These are phyloP conservation scores for Colletotrichum nymphaeae DNA, from an alignment of 2,329 filamentous ascomycete genomes.

Conservation along the genomic window DNA sequence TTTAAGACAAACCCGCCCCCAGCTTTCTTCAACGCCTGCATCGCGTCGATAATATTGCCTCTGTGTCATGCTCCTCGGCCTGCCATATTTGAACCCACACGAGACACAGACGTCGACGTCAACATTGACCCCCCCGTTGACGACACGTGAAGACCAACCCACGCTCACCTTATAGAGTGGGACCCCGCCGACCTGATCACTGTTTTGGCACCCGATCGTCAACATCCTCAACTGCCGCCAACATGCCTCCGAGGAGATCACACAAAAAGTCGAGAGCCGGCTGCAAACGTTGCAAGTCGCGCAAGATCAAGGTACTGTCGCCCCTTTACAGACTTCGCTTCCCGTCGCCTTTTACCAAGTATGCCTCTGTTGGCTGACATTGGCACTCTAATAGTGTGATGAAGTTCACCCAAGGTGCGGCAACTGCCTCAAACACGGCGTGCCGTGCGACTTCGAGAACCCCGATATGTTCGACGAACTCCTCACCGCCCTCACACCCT, in stretches of 20 bases:
- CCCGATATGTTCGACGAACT: slow-evolving; percentile 59
- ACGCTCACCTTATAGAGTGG: slow-evolving; percentile 28
- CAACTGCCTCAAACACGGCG: slow-evolving; percentile 76
- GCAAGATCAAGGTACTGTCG: slow-evolving; percentile 73
- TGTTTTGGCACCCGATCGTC: not conserved
- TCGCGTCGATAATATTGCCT: slow-evolving; percentile 1
- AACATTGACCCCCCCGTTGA: slow-evolving; percentile 8
- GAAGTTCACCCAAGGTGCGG: slow-evolving; percentile 74
- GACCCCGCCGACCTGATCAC: not conserved
- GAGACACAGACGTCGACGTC: slow-evolving; percentile 18
- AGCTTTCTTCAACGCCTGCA: not conserved
- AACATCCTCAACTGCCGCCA: slow-evolving; percentile 15
- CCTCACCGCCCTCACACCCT: slow-evolving; percentile 42
- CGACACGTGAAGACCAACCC: slow-evolving; percentile 22
- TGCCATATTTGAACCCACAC: not conserved
- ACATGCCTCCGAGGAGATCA: slow-evolving; percentile 73
- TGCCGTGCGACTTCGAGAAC: slow-evolving; percentile 73
- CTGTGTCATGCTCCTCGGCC: slow-evolving; percentile 25
- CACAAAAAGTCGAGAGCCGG: slow-evolving; percentile 78
- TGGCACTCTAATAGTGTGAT: slow-evolving; percentile 62
- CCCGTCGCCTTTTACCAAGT: not conserved
- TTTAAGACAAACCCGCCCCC: slow-evolving; percentile 8
- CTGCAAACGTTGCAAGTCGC: slow-evolving; percentile 73
- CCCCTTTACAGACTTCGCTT: not conserved
- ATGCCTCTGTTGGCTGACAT: not conserved